A percentile compares a stretch with the other conserved stretches of the same genome.
phyloP scores from a whole-genome alignment of 2,329 filamentous ascomycete species.

The Fusarium sp. region DNA sequence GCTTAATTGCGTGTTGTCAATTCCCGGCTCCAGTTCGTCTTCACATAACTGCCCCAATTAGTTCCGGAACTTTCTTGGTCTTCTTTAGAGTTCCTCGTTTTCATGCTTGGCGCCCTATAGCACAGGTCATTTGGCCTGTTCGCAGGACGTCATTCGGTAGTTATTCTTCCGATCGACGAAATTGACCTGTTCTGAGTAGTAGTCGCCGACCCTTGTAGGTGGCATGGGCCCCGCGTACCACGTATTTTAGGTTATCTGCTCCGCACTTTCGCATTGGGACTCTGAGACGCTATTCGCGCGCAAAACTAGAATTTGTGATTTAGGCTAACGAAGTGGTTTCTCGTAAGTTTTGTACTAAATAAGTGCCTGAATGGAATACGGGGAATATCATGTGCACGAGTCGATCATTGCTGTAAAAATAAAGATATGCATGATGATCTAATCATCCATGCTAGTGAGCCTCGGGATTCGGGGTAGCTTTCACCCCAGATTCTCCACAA shows the following conservation, averaged over 20 bases:
- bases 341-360: constrained; percentile 1
- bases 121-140: neutral
- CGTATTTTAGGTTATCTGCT: constrained; percentile 18
- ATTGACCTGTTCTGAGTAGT: constrained; percentile 14
- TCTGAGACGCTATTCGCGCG: constrained; percentile 21
- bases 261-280: constrained; percentile 13
- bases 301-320: constrained; percentile 1
- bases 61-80: neutral
- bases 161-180: constrained; percentile 30
- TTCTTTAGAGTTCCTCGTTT: neutral
- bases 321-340: neutral
- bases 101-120: constrained; percentile 7
- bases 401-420: constrained; percentile 18
- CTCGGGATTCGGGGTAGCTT: constrained; percentile 6
- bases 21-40: neutral
- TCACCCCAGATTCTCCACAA: neutral
- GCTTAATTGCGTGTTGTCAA: neutral
- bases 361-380: neutral
- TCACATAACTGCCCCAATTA: neutral
- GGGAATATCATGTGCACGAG: constrained; percentile 15
- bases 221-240: neutral
- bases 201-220: constrained; percentile 24
- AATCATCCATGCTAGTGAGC: neutral
- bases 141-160: constrained; percentile 30
- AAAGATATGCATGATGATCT: neutral